A percentile compares a stretch with the other conserved stretches of the same genome.
These are phyloP conservation scores for Nitzschia palea DNA, from an alignment of 108 stramenopile genomes.

Conservation along the genomic window DNA sequence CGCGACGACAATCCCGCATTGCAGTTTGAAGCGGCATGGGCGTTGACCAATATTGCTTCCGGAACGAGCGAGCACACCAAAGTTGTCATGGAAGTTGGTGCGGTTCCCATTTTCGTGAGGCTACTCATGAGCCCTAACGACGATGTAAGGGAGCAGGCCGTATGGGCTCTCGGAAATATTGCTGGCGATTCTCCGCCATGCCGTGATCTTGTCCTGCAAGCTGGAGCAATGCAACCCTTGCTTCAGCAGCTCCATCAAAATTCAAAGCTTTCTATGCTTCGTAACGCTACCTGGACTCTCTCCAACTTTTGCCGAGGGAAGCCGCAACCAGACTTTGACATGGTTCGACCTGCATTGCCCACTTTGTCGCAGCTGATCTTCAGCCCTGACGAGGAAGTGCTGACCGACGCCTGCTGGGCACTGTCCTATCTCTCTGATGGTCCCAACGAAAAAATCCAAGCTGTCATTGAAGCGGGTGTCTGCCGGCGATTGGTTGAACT, in stretches of 20 bases:
- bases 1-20: constrained; percentile 92
- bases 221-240: constrained; percentile 93
- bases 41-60: constrained; percentile 98
- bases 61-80: constrained; percentile 97
- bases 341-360: constrained; percentile 88
- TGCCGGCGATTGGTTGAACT: constrained; percentile 94
- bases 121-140: constrained; percentile 91
- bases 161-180: constrained; percentile 99
- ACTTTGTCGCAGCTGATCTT: constrained; percentile 94
- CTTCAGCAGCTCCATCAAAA: constrained; percentile 90
- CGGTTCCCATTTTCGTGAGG: constrained; percentile 96
- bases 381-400: constrained; percentile 94
- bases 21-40: constrained; percentile 99
- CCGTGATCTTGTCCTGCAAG: constrained; percentile 92
- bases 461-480: constrained; percentile 98
- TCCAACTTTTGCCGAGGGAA: constrained; percentile 99
- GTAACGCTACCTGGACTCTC: constrained; percentile 99
- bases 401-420: constrained; percentile 99
- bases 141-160: constrained; percentile 97
- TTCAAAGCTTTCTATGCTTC: constrained; percentile 93
- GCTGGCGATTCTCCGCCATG: constrained; percentile 97
- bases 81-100: constrained; percentile 97
- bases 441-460: constrained; percentile 97
- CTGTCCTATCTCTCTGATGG: constrained; percentile 95
- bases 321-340: constrained; percentile 96